phyloP scores from a whole-genome alignment of 2,329 filamentous ascomycete species.

The Scedosporium minutisporum region DNA sequence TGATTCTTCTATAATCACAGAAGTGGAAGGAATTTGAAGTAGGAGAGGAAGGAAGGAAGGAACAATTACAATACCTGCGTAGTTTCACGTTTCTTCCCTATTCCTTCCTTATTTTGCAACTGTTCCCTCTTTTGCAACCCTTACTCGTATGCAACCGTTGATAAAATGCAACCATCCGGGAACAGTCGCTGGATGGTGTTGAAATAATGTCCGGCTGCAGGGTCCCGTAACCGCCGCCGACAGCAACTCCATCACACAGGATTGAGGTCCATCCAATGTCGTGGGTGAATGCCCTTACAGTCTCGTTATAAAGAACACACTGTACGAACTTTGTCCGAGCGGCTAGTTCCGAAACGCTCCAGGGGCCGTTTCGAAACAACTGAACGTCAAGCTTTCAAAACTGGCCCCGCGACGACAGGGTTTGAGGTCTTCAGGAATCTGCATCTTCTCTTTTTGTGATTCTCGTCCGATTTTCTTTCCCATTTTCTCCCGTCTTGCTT shows the following conservation, averaged over 20 bases:
- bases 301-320: neutral
- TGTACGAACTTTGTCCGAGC: neutral
- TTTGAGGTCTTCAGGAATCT: neutral
- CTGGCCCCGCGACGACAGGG: neutral
- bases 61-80: too few species aligned
- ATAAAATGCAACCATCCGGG: too few species aligned
- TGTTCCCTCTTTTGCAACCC: too few species aligned
- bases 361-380: conserved; percentile 6
- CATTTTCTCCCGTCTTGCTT: neutral
- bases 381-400: neutral
- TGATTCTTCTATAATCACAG: too few species aligned
- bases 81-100: too few species aligned
- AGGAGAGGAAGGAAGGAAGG: too few species aligned
- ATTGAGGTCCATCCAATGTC: neutral
- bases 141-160: too few species aligned
- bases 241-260: neutral
- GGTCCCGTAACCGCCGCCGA: too few species aligned
- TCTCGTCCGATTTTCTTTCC: neutral
- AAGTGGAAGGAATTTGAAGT: too few species aligned
- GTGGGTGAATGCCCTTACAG: neutral
- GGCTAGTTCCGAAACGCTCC: conserved; percentile 6
- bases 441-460: neutral
- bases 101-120: too few species aligned
- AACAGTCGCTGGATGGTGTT: too few species aligned
- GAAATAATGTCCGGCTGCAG: too few species aligned